A percentile compares a stretch with the other conserved stretches of the same genome.
These are phyloP conservation scores for Linum lewisii DNA, from an alignment of 345 rosid genomes.

Conservation along the genomic window DNA sequence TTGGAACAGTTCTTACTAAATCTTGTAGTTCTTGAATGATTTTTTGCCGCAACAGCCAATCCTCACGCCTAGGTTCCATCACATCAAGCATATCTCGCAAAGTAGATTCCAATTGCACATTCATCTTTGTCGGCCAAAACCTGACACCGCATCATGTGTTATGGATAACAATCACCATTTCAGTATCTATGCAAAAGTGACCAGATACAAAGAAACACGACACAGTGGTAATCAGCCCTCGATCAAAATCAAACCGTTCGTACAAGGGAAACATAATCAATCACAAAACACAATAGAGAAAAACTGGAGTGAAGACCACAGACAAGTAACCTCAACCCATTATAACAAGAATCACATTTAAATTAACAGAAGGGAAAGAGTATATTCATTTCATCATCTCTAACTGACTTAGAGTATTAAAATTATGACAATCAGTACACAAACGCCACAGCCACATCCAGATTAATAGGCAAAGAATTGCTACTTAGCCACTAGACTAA, in stretches of 20 bases:
- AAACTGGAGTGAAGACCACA: no score
- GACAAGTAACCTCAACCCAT: no score
- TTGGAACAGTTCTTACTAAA: slow-evolving; percentile 48
- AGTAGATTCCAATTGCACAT: slow-evolving; percentile 32
- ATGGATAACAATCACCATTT: slow-evolving; percentile 13
- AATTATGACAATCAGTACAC: not conserved
- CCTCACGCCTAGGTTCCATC: slow-evolving; percentile 44
- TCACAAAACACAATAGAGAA: no score
- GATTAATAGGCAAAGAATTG: not conserved
- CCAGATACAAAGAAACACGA: no score
- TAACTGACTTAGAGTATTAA: no score
- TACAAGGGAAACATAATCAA: no score
- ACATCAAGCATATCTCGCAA: slow-evolving; percentile 50
- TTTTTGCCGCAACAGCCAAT: slow-evolving; percentile 35
- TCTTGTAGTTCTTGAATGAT: slow-evolving; percentile 46
- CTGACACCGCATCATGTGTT: slow-evolving; percentile 12
- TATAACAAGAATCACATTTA: no score
- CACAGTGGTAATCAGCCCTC: no score
- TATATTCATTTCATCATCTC: no score
- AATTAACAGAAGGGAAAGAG: no score
- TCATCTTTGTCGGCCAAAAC: slow-evolving; percentile 28
- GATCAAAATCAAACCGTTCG: no score
- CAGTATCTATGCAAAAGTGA: not conserved
- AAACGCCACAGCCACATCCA: not conserved
- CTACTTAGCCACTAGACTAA: no score